Base-by-base conservation (phyloP, 2,329 filamentous ascomycete species). In the Ophiostoma fasciatum region DNA sequence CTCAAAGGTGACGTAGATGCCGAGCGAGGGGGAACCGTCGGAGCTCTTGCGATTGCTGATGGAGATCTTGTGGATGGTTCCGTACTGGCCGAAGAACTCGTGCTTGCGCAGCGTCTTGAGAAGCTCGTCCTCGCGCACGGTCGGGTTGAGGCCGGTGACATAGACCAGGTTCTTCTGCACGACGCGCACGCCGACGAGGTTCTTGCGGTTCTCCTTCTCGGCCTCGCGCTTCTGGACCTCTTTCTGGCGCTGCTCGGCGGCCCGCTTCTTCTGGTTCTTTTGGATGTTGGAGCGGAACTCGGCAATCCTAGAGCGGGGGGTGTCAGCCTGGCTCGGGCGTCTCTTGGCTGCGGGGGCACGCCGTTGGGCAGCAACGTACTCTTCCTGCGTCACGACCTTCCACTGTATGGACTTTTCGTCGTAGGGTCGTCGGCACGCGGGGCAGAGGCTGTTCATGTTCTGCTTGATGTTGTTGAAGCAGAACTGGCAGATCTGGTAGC, bases 401-500 rank as follows among this genome's bases (percentile, higher is more conserved):
- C 85, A 98, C 59, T 94, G 76, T 55, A 98, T 96, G 21, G 85
- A 92, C 56, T 88, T 88, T 48, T 98, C 92, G 56, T 94, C 85
- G 57, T 98, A 98, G 6, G 84, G 80, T 55, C 90, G 73, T 59
- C 90, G 76, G 57, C 90, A 98, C 47, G 93, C 93, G n/a, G 90
- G 90, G 58, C 90, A 98, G 39, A 94, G 71, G 25, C 88, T 87
- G 54, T 94, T 96, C 71, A 94, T 85, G 50, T 94, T 94, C 49
- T 82, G 93, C 62, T 92, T 93, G 57, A 98, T 92, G 57, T 96
- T 98, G 62, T 98, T 94, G 66, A 88, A 98, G 63, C 90, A 98
- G 61, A 98, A 98, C 66, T 98, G 92, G 60, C 90, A 98, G 56
- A 98, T 88, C 87, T 94, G 88, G 53, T 98, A 98, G 43, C 90